Conservation (phyloP, 805 yeast species). For the Ogataea henricii region DNA sequence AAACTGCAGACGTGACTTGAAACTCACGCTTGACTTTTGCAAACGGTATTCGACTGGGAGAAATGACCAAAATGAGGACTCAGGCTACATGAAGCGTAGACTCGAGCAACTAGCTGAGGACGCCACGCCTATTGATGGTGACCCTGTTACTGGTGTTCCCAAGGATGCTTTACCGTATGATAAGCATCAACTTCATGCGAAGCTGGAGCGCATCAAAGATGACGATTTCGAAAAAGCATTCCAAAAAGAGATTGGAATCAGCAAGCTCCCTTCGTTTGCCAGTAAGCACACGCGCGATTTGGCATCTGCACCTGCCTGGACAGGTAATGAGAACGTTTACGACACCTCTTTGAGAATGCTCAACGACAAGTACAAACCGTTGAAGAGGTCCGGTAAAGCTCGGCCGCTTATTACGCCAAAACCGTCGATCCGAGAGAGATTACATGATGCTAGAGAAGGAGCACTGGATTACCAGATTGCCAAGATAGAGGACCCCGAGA, state of each 20-base stretch:
- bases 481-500: constrained; percentile 37
- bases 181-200: constrained; percentile 21
- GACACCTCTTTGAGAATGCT: constrained; percentile 59
- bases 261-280: constrained; percentile 47
- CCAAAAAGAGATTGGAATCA: constrained; percentile 42
- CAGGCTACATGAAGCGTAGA: constrained; percentile 37
- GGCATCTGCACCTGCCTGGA: constrained; percentile 60
- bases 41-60: not conserved
- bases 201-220: constrained; percentile 34
- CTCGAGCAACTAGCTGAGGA: constrained; percentile 46
- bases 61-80: constrained; percentile 8
- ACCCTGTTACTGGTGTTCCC: constrained; percentile 36
- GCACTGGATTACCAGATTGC: constrained; percentile 62
- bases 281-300: constrained; percentile 46
- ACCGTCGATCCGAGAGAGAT: constrained; percentile 38
- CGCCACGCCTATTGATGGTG: constrained; percentile 38
- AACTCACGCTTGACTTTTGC: not conserved
- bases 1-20: not conserved
- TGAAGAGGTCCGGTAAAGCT: constrained; percentile 16
- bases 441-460: constrained; percentile 63
- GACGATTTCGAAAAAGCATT: constrained; percentile 39
- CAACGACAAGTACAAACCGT: constrained; percentile 50
- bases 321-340: constrained; percentile 49
- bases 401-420: constrained; percentile 20
- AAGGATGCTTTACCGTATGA: constrained; percentile 30